Evolutionary conservation across 306 rosid genomes (phyloP), one percentile per base, ranked within the genome.

Genomic region (Castanospermum australe): DNA sequence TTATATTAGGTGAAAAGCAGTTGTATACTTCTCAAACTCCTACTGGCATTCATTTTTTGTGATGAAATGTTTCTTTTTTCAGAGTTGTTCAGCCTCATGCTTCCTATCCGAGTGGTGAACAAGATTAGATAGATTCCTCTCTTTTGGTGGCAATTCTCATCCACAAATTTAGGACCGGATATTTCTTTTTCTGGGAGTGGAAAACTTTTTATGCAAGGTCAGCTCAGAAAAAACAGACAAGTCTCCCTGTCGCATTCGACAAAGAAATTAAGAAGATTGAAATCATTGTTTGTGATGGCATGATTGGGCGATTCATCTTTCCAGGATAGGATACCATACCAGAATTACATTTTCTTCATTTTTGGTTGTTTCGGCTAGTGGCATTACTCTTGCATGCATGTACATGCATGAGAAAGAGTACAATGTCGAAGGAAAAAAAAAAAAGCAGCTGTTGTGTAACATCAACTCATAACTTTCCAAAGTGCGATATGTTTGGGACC

Each of bases 401-500:
- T 12, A n/a, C 33, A 3, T 33, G 7, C 68, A 57, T 35, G 44
- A 15, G 36, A 28, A 44, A 10, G 48, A 63, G 33, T 0, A 12
- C 12, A 44, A 59, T 44, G 45, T 60, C 60, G 70, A 28, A 66
- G 13, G 6, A 54, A 20, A 54, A 67, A 44, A 8, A 1, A 30
- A 44, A 61, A 45, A 30, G 70, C 14, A 12, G 25, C 22, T 42
- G 20, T 8, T 20, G 0, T 75, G 79, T 61, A 30, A 30, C 62
- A 45, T 75, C 61, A 13, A 24, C 32, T 4, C 18, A 32, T n/a
- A 61, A 75, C 79, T 75, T 75, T 75, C 4, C 28, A 35, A 32
- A 75, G 71, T 75, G 70, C 47, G 18, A 17, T n/a, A n/a, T 60
- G 30, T 2, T 62, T 28, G 61, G 79, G 71, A 75, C 71, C 79